Base-by-base conservation (phyloP, 1,139 yeast species). In the Lizanozyma gosingica region DNA sequence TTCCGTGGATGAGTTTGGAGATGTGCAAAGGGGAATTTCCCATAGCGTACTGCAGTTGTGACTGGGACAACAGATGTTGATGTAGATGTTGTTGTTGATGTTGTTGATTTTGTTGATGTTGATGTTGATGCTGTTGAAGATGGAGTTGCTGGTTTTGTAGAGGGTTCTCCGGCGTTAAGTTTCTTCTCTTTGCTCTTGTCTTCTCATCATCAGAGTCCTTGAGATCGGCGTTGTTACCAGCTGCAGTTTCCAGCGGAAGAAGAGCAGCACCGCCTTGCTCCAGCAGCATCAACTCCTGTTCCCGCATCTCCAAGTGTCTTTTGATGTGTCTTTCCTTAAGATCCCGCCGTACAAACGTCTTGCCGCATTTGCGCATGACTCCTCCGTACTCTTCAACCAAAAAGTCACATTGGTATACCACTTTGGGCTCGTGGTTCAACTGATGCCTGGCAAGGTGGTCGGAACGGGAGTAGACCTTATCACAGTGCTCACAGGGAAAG, bases 321-420 rank as follows among this genome's bases (percentile, higher is more conserved):
- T 72, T 74, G 39, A 70, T 49, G 51, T 78, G 84, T 39, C 83
- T 57, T 3, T 61, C 63, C 17, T 67, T 54, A 35, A 78, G 53
- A 52, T 78, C 84, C 41, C 67, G 71, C 22, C 84, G 63, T 1
- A 80, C 85, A 63, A 80, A 80, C 1, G 81, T 75, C 52, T 75
- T 76, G 3, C 59, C 54, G 50, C 86, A 80, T 22, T 22, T 22
- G 11, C 29, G 29, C 29, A 22, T 22, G 11, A 22, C 29, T 6
- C 29, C 29, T 22, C 29, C 29, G 29, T 22, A 22, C 11, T 22
- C 29, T 22, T 22, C 29, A 6, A 22, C 29, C 29, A 22, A 6
- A 22, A 22, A 22, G 4, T 63, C 61, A 51, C 86, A 80, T 18
- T 57, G 60, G 48, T 64, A 78, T 3, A 78, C 58, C 38, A 52